These are phyloP conservation scores for Acanthochlamys bracteata DNA, from an alignment of 106 monocot species.

Conservation along the genomic window DNA sequence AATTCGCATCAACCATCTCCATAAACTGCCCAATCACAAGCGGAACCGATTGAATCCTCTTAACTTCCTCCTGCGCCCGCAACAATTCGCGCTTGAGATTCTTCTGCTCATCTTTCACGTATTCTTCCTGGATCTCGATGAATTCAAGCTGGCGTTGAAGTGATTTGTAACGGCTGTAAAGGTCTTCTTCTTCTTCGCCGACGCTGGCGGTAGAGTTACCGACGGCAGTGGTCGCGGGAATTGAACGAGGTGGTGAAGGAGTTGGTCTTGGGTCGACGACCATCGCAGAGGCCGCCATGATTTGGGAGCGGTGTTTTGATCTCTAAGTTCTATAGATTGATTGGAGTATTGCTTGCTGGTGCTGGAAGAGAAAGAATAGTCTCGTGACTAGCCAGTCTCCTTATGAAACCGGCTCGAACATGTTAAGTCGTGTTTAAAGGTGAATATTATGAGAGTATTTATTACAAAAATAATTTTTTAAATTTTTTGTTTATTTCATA, in stretches of 20 bases:
- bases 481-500: too few relatives aligned
- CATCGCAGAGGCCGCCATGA: constrained; percentile 56
- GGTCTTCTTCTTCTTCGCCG: constrained; percentile 60
- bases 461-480: too few relatives aligned
- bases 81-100: constrained; percentile 98
- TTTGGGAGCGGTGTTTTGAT: background rate
- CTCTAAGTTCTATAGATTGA: background rate
- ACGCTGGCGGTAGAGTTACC: constrained; percentile 9
- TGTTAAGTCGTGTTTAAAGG: too few relatives aligned
- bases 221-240: constrained; percentile 18
- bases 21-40: constrained; percentile 99
- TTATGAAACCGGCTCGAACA: too few relatives aligned
- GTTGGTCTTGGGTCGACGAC: constrained; percentile 38
- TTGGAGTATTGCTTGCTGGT: background rate
- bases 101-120: constrained; percentile 99
- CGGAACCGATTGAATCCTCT: constrained; percentile 96
- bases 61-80: constrained; percentile 99
- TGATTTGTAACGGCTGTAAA: constrained; percentile 76
- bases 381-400: too few relatives aligned
- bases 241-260: constrained; percentile 24
- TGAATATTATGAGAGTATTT: too few relatives aligned
- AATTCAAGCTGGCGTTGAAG: constrained; percentile 87
- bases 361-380: too few relatives aligned
- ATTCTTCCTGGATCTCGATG: constrained; percentile 95
- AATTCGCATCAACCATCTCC: constrained; percentile 99